These are phyloP conservation scores for Sarocladiaceae sp. DNA, from an alignment of 2,329 filamentous ascomycete species.

Conservation along the genomic window DNA sequence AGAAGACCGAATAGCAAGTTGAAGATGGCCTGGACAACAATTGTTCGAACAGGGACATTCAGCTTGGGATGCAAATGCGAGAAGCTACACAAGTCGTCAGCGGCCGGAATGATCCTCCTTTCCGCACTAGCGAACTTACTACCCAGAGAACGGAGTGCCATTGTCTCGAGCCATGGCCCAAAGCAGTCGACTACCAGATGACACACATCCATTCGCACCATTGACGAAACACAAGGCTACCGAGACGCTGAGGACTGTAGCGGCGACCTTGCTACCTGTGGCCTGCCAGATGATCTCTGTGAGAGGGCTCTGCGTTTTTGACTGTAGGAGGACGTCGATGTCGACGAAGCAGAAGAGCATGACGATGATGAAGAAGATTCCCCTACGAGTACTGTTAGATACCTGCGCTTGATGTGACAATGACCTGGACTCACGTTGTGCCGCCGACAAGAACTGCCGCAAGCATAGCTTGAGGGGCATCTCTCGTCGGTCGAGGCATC, in stretches of 20 bases:
- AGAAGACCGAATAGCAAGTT: constrained; percentile 41
- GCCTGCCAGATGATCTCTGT: constrained; percentile 39
- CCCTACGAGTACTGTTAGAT: constrained; percentile 15
- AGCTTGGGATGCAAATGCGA: constrained; percentile 30
- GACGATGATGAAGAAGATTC: constrained; percentile 47
- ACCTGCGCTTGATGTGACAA: too few relatives aligned
- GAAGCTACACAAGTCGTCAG: constrained; percentile 35
- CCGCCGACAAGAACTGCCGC: constrained; percentile 38
- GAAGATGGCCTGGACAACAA: constrained; percentile 34
- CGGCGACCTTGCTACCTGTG: constrained; percentile 32
- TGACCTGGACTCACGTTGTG: constrained; percentile 30
- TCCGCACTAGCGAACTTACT: too few relatives aligned
- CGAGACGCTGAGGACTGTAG: constrained; percentile 37
- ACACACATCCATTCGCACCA: constrained; percentile 39
- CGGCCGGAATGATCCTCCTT: too few relatives aligned
- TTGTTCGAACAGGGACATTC: constrained; percentile 36
- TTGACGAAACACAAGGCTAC: constrained; percentile 40
- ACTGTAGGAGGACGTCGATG: constrained; percentile 26
- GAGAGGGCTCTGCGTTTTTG: constrained; percentile 40
- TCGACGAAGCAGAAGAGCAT: constrained; percentile 38
- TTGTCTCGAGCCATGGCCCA: constrained; percentile 43
- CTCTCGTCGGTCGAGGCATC: constrained; percentile 35
- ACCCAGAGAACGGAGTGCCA: constrained; percentile 28
- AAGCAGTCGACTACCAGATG: constrained; percentile 36
- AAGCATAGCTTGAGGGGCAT: constrained; percentile 38